Conservation (phyloP, 2,329 filamentous ascomycete genomes). For the Apiospora koreana region DNA sequence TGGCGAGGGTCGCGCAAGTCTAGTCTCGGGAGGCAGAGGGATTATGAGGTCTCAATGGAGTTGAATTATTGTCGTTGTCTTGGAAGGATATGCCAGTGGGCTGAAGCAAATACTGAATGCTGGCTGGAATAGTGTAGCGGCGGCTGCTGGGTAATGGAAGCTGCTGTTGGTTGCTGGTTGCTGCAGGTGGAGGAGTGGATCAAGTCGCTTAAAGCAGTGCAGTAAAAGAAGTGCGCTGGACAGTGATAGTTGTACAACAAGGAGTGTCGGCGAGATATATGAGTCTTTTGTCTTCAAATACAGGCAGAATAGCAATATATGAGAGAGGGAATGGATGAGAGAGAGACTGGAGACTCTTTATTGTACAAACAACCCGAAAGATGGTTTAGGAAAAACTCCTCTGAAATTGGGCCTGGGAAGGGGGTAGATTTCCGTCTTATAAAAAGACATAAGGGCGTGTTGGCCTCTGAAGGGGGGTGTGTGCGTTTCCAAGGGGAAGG, state of each 20-base stretch:
- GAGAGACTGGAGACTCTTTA: conserved; percentile 14
- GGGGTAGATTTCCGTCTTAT: conserved; percentile 19
- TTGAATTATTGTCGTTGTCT: conserved; percentile 18
- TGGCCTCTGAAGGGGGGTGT: conserved; percentile 11
- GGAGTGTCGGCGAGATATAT: conserved; percentile 12
- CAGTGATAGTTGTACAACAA: conserved; percentile 15
- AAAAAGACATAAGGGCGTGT: conserved; percentile 10
- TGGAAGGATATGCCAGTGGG: conserved; percentile 14
- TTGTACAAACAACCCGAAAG: conserved; percentile 15
- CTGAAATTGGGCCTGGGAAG: conserved; percentile 10
- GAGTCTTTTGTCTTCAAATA: conserved; percentile 4
- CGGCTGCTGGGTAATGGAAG: background rate
- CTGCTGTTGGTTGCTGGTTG: conserved; percentile 7
- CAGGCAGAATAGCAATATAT: conserved; percentile 10
- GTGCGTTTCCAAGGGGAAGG: conserved; percentile 12
- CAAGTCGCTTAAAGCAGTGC: conserved; percentile 15
- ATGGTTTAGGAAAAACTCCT: conserved; percentile 16
- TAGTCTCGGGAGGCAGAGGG: conserved; percentile 12
- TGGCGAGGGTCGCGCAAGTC: conserved; percentile 16
- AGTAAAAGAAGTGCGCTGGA: conserved; percentile 14
- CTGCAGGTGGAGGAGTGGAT: conserved; percentile 14
- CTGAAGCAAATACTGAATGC: conserved; percentile 13
- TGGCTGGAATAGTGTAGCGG: conserved; percentile 2
- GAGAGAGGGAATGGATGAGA: conserved; percentile 6
- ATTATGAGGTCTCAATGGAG: conserved; percentile 15